Conservation (phyloP, 176 grass and related monocot species). For the Musa schizocarpa region DNA sequence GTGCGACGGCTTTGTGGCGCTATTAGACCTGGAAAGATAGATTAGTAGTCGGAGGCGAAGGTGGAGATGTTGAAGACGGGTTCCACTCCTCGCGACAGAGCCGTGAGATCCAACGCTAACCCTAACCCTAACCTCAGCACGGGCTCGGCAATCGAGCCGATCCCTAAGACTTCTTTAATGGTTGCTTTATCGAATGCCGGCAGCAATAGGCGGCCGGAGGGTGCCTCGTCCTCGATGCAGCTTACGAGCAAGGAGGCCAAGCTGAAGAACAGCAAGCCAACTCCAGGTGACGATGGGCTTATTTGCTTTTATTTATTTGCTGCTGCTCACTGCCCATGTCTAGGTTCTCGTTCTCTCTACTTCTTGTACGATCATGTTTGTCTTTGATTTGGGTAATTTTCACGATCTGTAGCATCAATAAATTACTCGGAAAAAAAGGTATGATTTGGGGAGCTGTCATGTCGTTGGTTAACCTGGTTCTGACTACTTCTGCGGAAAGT, state of each 20-base stretch:
- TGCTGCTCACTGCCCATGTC: not conserved
- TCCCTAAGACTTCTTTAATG: slow-evolving; percentile 1
- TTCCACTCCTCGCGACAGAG: not conserved
- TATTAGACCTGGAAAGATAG: not conserved
- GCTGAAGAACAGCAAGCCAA: not conserved
- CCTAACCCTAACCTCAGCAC: not conserved
- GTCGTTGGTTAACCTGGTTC: too few relatives aligned
- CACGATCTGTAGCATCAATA: too few relatives aligned
- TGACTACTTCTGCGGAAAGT: too few relatives aligned
- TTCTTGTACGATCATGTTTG: not conserved
- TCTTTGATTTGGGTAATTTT: not conserved
- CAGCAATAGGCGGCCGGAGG: slow-evolving; percentile 4
- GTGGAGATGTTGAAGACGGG: slow-evolving; percentile 10
- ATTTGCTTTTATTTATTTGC: too few relatives aligned
- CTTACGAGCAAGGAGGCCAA: slow-evolving; percentile 13
- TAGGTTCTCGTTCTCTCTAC: not conserved
- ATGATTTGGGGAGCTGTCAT: too few relatives aligned
- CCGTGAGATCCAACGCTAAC: not conserved
- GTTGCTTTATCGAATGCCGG: not conserved
- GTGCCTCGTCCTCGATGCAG: slow-evolving; percentile 3
- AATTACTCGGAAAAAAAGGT: too few relatives aligned
- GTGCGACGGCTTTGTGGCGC: not conserved
- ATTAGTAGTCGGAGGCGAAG: not conserved
- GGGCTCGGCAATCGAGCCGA: not conserved
- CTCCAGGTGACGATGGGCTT: not conserved